phyloP scores from a whole-genome alignment of 257 asterid genomes.

The Oldenlandia corymbosa region DNA sequence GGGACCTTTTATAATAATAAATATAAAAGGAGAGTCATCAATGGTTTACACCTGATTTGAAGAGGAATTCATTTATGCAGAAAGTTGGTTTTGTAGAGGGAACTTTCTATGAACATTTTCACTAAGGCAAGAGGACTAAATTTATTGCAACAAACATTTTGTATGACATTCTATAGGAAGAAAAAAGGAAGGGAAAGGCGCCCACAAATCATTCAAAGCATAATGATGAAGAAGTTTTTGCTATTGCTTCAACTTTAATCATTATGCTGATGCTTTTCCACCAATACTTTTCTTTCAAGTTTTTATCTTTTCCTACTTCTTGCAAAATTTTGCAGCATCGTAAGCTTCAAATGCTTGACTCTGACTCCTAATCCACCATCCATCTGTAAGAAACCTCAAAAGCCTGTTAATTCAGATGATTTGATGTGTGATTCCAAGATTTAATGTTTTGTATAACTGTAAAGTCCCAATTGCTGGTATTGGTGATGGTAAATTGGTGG shows the following conservation, averaged over 20 bases:
- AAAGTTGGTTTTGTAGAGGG: conserved; percentile 4
- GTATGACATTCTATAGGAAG: neutral
- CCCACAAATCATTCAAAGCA: conserved; percentile 13
- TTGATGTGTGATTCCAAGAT: conserved; percentile 3
- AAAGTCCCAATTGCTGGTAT: conserved; percentile 9
- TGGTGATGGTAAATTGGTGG: conserved; percentile 9
- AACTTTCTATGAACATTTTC: neutral
- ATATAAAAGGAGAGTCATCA: neutral
- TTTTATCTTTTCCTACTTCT: conserved; percentile 5
- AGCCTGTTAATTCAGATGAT: neutral
- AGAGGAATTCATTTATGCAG: conserved; percentile 5
- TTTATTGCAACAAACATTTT: conserved; percentile 3
- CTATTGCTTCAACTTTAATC: conserved; percentile 33
- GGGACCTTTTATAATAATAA: neutral
- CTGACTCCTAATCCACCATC: conserved; percentile 38
- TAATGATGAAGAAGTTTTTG: conserved; percentile 6
- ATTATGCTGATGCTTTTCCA: conserved; percentile 36
- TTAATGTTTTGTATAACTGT: neutral
- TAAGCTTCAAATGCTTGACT: conserved; percentile 4
- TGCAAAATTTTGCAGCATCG: conserved; percentile 6
- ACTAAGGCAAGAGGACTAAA: neutral
- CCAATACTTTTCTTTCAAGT: conserved; percentile 32
- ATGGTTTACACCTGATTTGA: conserved; percentile 1
- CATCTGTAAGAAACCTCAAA: conserved; percentile 23
- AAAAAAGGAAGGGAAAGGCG: neutral